Base-by-base conservation (phyloP, 2,329 filamentous ascomycete genomes). In the Colletotrichum sp. region DNA sequence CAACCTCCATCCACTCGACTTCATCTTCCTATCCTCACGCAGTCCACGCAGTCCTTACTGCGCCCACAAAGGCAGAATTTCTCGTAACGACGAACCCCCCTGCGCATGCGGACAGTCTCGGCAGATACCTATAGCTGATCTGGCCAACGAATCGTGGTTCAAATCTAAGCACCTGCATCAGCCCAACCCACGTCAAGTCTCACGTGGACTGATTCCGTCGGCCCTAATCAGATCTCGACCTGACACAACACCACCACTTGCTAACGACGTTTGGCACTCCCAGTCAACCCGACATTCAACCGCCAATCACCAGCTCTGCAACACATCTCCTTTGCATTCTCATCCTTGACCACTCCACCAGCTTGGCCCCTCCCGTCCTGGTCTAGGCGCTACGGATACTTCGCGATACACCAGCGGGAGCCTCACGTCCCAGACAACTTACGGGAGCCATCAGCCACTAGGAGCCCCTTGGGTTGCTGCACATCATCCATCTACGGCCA, bases 371-470 rank as follows among this genome's bases (percentile, higher is more conserved):
- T 13, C 59, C 48, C 69, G 55, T 59, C 69, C 63, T 34, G 63
- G 34, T 32, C 59, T 64, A 68, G 57, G 74, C 57, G 73, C 69
- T 34, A 43, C 39, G 18, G 18, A 9, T 43, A 43, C 39, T 59
- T 73, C 34, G 64, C 59, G 64, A 75, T 70, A 52, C n/a, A 52
- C 18, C 43, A 72, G 64, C 39, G 32, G 34, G 64, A 75, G 70
- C 73, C 73, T 73, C 73, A 60, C 60, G 70, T 75, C 32, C 73
- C 65, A 73, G 73, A 75, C 73, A 69, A 18, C 48, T 59, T 34
- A n/a, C 71, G 59, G 70, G 48, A 68, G 55, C 74, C 70, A 68
- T 55, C 65, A 60, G 64, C 70, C 70, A 75, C 70, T 39, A 18
- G n/a, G 14, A 57, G n/a, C n/a, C 61, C 55, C 32, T 68, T 68